A percentile compares a stretch with the other conserved stretches of the same genome.
Conservation (phyloP, 2,329 filamentous ascomycete genomes). For the Cordyceps tenuipes region DNA sequence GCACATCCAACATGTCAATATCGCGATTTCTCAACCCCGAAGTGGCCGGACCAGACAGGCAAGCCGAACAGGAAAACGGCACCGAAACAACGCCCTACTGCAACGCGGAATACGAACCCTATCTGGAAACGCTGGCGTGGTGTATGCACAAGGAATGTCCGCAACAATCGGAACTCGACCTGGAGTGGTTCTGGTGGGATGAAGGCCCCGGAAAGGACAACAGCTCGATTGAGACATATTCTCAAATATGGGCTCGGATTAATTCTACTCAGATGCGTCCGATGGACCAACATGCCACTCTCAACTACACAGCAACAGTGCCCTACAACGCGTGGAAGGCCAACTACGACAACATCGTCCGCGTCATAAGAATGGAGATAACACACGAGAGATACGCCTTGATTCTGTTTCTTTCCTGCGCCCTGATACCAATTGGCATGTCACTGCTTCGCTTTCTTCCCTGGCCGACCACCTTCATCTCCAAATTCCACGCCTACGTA, state of each 20-base stretch:
- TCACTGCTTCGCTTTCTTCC: conserved; percentile 23
- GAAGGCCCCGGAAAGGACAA: conserved; percentile 13
- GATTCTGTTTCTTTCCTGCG: conserved; percentile 18
- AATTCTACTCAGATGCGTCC: not conserved
- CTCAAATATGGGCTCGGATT: not conserved
- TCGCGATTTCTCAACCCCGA: conserved; percentile 7
- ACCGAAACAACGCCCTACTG: conserved; percentile 11
- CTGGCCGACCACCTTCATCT: conserved; percentile 9
- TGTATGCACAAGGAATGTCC: conserved; percentile 16
- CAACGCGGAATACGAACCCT: conserved; percentile 15
- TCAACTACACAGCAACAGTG: conserved; percentile 14
- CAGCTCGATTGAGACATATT: conserved; percentile 13
- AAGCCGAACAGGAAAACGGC: not conserved
- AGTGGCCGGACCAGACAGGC: not conserved
- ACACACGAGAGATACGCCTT: conserved; percentile 18
- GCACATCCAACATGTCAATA: conserved; percentile 1
- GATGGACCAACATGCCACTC: not conserved
- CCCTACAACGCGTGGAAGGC: conserved; percentile 9
- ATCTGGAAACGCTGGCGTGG: conserved; percentile 17
- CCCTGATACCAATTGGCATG: conserved; percentile 16
- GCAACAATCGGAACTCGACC: not conserved
- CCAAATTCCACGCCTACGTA: conserved; percentile 14
- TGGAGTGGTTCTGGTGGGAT: conserved; percentile 18
- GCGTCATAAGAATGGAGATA: conserved; percentile 8
- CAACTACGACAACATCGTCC: conserved; percentile 9